A percentile compares a stretch with the other conserved stretches of the same genome.
Conservation (phyloP, 345 rosid genomes). For the Aurinia saxatilis region DNA sequence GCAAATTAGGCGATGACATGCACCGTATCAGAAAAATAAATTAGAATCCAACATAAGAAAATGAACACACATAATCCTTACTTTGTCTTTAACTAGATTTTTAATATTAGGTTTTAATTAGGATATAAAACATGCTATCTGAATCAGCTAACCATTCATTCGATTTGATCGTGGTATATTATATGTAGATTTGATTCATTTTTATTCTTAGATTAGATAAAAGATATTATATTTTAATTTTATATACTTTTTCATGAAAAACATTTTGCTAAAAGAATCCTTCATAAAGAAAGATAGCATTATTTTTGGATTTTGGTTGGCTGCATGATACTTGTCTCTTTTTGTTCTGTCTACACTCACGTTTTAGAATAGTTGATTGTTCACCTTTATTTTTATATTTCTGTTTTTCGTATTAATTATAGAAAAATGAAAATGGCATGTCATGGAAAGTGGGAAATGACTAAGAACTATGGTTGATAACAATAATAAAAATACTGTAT, state of each 20-base stretch:
- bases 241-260: no score
- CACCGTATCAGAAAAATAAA: not conserved
- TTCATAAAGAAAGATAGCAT: no score
- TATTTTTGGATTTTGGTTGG: no score
- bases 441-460: conserved; percentile 24
- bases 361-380: not conserved
- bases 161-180: not conserved
- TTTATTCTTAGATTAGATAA: no score
- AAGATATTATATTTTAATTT: no score
- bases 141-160: conserved; percentile 24
- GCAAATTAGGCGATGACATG: no score
- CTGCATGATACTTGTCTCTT: not conserved
- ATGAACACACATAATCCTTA: not conserved
- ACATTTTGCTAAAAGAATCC: no score
- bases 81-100: not conserved
- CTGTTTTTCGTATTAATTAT: not conserved
- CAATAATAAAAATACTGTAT: not conserved
- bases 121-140: not conserved
- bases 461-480: conserved; percentile 1
- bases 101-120: not conserved
- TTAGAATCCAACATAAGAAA: not conserved
- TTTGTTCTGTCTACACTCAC: not conserved
- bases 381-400: not conserved
- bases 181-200: not conserved
- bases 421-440: conserved; percentile 22